These are phyloP conservation scores for Amanita subjunquillea DNA, from an alignment of 768 basidiomycete genomes.

Conservation along the genomic window DNA sequence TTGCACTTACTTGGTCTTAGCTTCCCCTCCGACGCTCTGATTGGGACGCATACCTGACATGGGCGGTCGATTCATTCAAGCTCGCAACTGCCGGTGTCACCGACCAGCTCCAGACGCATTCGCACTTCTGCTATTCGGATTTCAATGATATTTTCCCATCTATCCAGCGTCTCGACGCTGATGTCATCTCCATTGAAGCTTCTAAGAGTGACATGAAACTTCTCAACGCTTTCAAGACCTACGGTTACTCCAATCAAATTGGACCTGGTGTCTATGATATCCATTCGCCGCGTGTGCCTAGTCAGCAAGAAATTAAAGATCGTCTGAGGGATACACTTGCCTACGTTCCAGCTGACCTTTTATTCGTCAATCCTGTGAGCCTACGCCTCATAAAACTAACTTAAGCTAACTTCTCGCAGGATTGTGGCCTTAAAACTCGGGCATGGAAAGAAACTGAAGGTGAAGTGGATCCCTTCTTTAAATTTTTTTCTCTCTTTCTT, in stretches of 20 bases:
- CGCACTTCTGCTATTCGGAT: conserved; percentile 99
- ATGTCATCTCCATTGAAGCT: conserved; percentile 98
- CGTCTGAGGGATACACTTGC: conserved; percentile 78
- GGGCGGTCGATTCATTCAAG: conserved; percentile 99
- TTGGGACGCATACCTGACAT: conserved; percentile 93
- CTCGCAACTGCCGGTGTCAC: conserved; percentile 93
- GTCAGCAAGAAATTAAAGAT: conserved; percentile 88
- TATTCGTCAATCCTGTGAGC: conserved; percentile 83
- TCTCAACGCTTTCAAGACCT: conserved; percentile 87
- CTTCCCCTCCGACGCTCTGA: conserved; percentile 93
- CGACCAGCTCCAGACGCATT: conserved; percentile 93
- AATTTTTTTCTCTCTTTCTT: neutral
- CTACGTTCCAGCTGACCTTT: conserved; percentile 70
- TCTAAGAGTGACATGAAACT: conserved; percentile 99
- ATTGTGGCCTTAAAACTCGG: conserved; percentile 98
- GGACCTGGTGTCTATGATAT: conserved; percentile 99
- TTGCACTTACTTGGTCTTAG: conserved; percentile 23
- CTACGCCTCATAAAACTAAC: neutral
- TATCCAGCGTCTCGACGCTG: conserved; percentile 93
- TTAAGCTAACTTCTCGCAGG: conserved; percentile 26
- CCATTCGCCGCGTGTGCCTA: conserved; percentile 97
- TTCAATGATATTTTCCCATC: conserved; percentile 98
- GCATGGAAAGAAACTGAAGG: conserved; percentile 97
- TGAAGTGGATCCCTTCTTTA: conserved; percentile 11
- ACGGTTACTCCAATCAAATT: conserved; percentile 95